phyloP scores from a whole-genome alignment of 208 protist species.

The Acanthamoeba castellanii region DNA sequence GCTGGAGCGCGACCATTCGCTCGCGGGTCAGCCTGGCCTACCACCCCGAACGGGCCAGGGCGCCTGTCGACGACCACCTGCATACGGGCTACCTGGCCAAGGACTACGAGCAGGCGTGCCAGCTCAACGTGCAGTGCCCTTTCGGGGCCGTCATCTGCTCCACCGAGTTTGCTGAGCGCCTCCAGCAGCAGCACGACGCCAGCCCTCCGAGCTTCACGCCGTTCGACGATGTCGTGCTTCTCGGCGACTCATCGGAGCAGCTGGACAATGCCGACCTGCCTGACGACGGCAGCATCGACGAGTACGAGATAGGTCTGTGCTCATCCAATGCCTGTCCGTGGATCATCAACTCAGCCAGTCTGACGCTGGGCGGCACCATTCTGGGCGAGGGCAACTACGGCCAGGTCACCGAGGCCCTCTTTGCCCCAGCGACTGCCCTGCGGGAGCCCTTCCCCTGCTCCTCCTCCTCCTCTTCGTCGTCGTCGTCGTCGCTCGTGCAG shows the following conservation, averaged over 20 bases:
- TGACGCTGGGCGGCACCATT: neutral
- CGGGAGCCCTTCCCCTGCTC: too few relatives aligned
- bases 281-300: neutral
- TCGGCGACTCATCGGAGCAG: neutral
- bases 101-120: neutral
- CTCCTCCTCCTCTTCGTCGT: neutral
- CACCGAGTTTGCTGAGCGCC: too few relatives aligned
- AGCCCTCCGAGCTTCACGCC: neutral
- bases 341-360: neutral
- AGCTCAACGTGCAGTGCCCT: neutral
- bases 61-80: neutral
- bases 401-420: neutral
- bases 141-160: neutral
- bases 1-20: neutral
- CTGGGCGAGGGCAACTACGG: conserved; percentile 17
- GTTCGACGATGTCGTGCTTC: neutral
- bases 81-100: neutral
- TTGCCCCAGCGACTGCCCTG: too few relatives aligned
- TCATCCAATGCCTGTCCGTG: neutral
- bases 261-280: neutral
- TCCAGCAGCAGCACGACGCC: neutral
- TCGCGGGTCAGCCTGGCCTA: too few relatives aligned
- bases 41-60: too few relatives aligned
- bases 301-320: neutral
- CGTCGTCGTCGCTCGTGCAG: neutral